Evolutionary conservation across 805 yeast species (phyloP).

Genomic region (Suhomyces pyralidae): DNA sequence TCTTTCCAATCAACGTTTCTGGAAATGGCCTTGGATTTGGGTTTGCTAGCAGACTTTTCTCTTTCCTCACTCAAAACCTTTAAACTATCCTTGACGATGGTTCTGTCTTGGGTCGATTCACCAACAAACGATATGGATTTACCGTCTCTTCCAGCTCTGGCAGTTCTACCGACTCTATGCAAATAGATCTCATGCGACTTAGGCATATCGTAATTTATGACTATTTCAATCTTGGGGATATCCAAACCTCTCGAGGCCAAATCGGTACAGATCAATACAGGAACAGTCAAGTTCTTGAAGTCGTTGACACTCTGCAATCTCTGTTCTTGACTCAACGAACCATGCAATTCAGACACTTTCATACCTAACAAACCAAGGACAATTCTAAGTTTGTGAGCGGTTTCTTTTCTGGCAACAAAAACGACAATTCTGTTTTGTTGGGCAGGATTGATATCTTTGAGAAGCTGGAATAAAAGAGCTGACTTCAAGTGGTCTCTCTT

Average conservation of each 20-base stretch:
- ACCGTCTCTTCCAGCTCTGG: slow-evolving; percentile 98
- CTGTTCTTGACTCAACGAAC: slow-evolving; percentile 86
- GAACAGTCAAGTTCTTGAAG: slow-evolving; percentile 79
- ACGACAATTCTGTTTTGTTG: slow-evolving; percentile 76
- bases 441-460: slow-evolving; percentile 61
- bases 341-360: slow-evolving; percentile 78
- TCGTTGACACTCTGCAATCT: slow-evolving; percentile 80
- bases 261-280: slow-evolving; percentile 92
- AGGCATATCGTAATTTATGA: slow-evolving; percentile 95
- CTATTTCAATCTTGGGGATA: slow-evolving; percentile 96
- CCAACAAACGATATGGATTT: slow-evolving; percentile 91
- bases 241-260: slow-evolving; percentile 98
- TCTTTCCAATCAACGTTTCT: slow-evolving; percentile 88
- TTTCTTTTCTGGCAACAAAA: slow-evolving; percentile 87
- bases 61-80: slow-evolving; percentile 50
- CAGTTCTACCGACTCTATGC: slow-evolving; percentile 99
- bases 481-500: slow-evolving; percentile 83
- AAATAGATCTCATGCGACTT: slow-evolving; percentile 84
- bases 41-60: slow-evolving; percentile 14
- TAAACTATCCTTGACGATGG: slow-evolving; percentile 87
- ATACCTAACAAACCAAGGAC: slow-evolving; percentile 70
- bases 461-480: slow-evolving; percentile 70
- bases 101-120: slow-evolving; percentile 81
- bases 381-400: slow-evolving; percentile 83
- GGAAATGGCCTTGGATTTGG: slow-evolving; percentile 67